Evolutionary conservation across 202 grass and related monocot species (phyloP).

Genomic region (Cymbopogon flexuosus): DNA sequence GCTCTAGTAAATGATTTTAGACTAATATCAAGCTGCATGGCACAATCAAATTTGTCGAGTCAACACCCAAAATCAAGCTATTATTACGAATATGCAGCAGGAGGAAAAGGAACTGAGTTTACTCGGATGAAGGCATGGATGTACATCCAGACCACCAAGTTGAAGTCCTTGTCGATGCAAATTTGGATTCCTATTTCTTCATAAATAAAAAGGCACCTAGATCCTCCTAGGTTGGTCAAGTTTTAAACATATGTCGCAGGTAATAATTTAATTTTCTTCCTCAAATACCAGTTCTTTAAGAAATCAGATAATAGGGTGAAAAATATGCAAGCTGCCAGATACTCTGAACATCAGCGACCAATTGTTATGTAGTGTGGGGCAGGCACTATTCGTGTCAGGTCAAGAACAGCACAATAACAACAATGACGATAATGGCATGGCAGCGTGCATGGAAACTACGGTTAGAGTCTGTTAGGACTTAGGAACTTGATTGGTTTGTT

Average conservation of each 20-base stretch:
- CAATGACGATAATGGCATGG: neutral
- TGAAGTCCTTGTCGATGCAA: neutral
- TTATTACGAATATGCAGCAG: neutral
- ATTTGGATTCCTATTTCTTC: neutral
- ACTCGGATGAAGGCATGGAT: neutral
- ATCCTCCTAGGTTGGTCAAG: neutral
- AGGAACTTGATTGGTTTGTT: neutral
- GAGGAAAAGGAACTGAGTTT: neutral
- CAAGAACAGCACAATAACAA: neutral
- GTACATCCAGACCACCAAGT: neutral
- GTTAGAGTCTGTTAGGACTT: neutral
- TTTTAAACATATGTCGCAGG: neutral
- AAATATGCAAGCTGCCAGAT: neutral
- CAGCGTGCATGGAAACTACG: neutral
- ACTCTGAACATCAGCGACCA: neutral
- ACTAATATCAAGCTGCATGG: neutral
- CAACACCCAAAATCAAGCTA: neutral
- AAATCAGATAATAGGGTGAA: neutral
- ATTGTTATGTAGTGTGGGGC: neutral
- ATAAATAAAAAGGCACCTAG: neutral
- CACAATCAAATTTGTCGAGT: neutral
- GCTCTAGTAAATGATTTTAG: neutral
- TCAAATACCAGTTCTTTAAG: constrained; percentile 7
- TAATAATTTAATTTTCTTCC: neutral
- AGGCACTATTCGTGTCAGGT: neutral